Base-by-base conservation (phyloP, 23 red algal species). In the Gracilaria gracilis region DNA sequence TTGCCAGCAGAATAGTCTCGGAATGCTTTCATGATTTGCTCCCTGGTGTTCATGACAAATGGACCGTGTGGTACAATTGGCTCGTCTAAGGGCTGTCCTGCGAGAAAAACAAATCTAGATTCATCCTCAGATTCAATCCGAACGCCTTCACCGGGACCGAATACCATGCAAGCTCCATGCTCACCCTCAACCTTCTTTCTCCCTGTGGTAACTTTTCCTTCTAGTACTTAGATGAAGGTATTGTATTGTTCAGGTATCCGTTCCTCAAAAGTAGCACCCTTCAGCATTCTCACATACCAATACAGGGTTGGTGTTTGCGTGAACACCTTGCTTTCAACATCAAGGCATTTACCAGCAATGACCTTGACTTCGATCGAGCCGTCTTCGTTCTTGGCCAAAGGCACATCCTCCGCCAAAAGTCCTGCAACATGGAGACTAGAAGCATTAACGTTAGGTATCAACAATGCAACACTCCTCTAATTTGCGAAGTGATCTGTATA, bases 21-120 rank as follows among this genome's bases (percentile, higher is more conserved):
- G 72, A 98, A 91, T 23, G 96, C 96, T 75, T 98, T 11, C 59
- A 61, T 90, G 40, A 98, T 88, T 36, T 95, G 79, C 75, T 98
- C 91, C 46, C 77, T 55, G 5, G 87, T 95, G 47, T 91, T 98
- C 91, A 98, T 94, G 8, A 98, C 96, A 92, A 98, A 94, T 2
- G 96, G 96, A 19, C 96, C 96, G 40, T 94, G 89, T 81, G 91
- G 82, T 23, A 92, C 84, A 15, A 98, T 73, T 0, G 91, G 85
- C 67, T 98, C 96, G 20, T 91, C 72, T 11, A 95, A 46, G 54
- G 96, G 96, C 29, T 90, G 38, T 25, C 96, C 96, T n/a, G 85
- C 91, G 31, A 98, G 75, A 9, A 98, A 51, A 12, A 98, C 85
- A 91, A 98, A 94, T 53, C 96, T 81, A 53, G 82, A 55, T 39